Percentiles rank a stretch among this genome's conserved stretches.
Evolutionary conservation across 768 basidiomycete species (phyloP).

Genomic region (Lanmaoa pseudosensibilis): DNA sequence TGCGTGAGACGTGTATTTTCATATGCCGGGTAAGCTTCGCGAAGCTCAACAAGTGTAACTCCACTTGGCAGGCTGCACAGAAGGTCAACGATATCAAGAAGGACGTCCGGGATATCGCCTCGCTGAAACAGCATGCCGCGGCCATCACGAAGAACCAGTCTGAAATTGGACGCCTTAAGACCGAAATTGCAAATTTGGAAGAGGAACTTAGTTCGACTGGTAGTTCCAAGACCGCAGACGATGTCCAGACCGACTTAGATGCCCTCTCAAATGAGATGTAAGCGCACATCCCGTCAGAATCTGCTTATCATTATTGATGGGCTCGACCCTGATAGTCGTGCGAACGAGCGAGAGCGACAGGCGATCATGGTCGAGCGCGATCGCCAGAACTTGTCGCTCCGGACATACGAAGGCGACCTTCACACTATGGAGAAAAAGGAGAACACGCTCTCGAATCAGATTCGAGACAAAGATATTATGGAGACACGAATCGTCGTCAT

Average conservation of each 20-base stretch:
- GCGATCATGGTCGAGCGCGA: conserved; percentile 60
- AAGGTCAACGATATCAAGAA: conserved; percentile 53
- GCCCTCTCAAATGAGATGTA: conserved; percentile 65
- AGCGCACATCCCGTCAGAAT: conserved; percentile 19
- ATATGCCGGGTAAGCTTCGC: not conserved
- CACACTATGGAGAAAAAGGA: conserved; percentile 64
- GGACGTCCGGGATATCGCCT: conserved; percentile 59
- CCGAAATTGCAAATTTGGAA: conserved; percentile 67
- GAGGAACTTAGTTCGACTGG: conserved; percentile 68
- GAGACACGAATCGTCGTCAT: conserved; percentile 58
- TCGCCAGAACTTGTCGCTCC: conserved; percentile 50
- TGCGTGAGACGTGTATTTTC: conserved; percentile 30
- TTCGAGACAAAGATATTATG: conserved; percentile 56
- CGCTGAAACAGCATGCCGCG: conserved; percentile 60
- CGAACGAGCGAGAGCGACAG: conserved; percentile 62
- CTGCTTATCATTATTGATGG: not conserved
- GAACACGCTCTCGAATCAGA: conserved; percentile 52
- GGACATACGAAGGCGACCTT: conserved; percentile 58
- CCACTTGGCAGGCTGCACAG: conserved; percentile 46
- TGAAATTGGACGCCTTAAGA: conserved; percentile 57
- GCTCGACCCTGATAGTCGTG: conserved; percentile 45
- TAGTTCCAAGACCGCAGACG: conserved; percentile 78
- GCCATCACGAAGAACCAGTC: conserved; percentile 58
- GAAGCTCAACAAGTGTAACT: not conserved
- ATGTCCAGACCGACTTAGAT: conserved; percentile 79